Conservation (phyloP, 202 grass and related monocot genomes). For the Panicum virgatum region DNA sequence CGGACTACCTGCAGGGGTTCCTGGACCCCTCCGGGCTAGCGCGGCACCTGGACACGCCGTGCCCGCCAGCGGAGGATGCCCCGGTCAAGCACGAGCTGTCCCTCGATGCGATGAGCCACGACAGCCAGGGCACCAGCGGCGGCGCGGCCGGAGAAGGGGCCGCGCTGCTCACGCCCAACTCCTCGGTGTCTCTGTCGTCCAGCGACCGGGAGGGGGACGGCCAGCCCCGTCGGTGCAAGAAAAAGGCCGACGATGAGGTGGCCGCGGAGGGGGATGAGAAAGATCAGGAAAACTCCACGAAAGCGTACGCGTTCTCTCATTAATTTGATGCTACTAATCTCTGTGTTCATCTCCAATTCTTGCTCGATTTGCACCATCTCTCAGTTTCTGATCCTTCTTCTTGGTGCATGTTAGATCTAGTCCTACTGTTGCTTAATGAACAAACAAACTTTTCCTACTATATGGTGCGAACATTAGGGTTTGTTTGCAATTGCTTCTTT, state of each 20-base stretch:
- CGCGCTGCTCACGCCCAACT: slow-evolving; percentile 62
- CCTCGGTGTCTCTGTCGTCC: slow-evolving; percentile 74
- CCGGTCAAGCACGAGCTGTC: slow-evolving; percentile 49
- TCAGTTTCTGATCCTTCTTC: not conserved
- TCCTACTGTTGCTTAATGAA: slow-evolving; percentile 29
- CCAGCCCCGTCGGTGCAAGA: slow-evolving; percentile 52
- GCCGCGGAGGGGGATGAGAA: slow-evolving; percentile 46
- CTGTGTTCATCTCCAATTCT: slow-evolving; percentile 24
- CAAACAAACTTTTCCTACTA: too few relatives aligned
- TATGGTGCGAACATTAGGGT: slow-evolving; percentile 48
- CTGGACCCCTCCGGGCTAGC: slow-evolving; percentile 40
- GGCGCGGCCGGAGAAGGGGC: slow-evolving; percentile 34
- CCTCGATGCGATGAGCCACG: slow-evolving; percentile 43
- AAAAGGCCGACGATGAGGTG: slow-evolving; percentile 55
- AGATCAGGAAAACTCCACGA: slow-evolving; percentile 53
- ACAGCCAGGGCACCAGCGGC: slow-evolving; percentile 40
- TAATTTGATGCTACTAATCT: slow-evolving; percentile 9
- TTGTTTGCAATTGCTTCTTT: slow-evolving; percentile 22
- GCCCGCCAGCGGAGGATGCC: slow-evolving; percentile 18
- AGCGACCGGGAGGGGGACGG: slow-evolving; percentile 67
- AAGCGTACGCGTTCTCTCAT: slow-evolving; percentile 73
- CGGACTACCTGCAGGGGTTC: slow-evolving; percentile 53
- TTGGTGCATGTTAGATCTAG: slow-evolving; percentile 37
- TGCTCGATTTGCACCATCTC: slow-evolving; percentile 11
- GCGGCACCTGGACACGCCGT: slow-evolving; percentile 27